These are phyloP conservation scores for Paramyrothecium sp. DNA, from an alignment of 2,329 filamentous ascomycete species.

Conservation along the genomic window DNA sequence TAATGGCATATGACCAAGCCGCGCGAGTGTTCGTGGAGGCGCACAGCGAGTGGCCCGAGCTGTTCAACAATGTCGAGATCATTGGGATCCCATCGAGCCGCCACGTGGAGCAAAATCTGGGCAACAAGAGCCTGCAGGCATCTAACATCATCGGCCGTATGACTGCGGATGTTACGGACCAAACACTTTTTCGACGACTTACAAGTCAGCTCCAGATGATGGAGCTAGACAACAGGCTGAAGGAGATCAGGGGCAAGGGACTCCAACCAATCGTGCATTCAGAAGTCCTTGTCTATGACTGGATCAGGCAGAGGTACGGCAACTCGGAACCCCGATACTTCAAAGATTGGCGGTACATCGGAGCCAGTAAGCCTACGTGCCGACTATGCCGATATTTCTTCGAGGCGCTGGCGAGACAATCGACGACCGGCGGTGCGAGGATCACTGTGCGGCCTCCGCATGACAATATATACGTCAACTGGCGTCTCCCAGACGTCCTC, in stretches of 20 bases:
- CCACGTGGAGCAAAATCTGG: conserved; percentile 10
- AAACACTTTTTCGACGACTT: conserved; percentile 6
- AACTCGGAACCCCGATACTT: conserved; percentile 22
- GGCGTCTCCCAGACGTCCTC: conserved; percentile 33
- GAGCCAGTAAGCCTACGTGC: conserved; percentile 38
- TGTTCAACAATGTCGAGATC: conserved; percentile 29
- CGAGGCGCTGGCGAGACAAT: conserved; percentile 10
- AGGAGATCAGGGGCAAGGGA: conserved; percentile 6
- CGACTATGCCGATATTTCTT: conserved; percentile 37
- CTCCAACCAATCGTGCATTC: conserved; percentile 32
- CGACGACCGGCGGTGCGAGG: conserved; percentile 1
- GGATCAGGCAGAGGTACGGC: background rate
- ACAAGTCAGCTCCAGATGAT: conserved; percentile 18
- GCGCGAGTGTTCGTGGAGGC: conserved; percentile 16
- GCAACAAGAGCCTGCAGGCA: conserved; percentile 14
- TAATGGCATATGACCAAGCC: conserved; percentile 17
- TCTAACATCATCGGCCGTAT: conserved; percentile 19
- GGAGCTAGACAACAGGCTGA: conserved; percentile 19
- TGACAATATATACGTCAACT: conserved; percentile 35
- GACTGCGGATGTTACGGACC: background rate
- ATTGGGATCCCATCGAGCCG: conserved; percentile 21
- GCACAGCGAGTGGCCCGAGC: conserved; percentile 18
- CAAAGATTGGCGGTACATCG: conserved; percentile 31
- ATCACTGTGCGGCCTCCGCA: conserved; percentile 29
- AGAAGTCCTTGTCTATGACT: conserved; percentile 23